Percentiles rank a stretch among this genome's conserved stretches.
These are phyloP conservation scores for Abortiporus biennis DNA, from an alignment of 1,284 basidiomycete species.

Conservation along the genomic window DNA sequence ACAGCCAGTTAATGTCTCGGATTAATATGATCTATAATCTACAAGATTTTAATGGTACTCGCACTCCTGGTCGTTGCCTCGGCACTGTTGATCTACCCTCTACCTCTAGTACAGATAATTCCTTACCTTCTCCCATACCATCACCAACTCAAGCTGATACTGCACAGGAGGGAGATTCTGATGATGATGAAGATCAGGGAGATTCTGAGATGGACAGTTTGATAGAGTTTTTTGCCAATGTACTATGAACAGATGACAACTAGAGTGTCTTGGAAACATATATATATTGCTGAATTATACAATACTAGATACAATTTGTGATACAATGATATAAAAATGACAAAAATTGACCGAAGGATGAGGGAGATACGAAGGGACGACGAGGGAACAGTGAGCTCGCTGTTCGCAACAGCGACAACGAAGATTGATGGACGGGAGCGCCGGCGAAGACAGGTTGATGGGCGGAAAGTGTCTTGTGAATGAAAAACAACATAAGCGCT, in stretches of 20 bases:
- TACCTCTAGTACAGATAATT: not conserved
- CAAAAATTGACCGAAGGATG: not conserved
- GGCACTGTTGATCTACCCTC: not conserved
- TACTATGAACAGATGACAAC: not conserved
- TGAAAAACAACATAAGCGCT: too few relatives aligned
- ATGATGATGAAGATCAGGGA: not conserved
- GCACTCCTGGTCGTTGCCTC: not conserved
- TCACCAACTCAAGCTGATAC: too few relatives aligned
- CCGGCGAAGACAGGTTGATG: not conserved
- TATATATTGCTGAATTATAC: not conserved
- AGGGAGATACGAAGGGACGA: not conserved
- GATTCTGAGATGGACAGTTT: not conserved
- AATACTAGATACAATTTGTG: not conserved
- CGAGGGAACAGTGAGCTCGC: not conserved
- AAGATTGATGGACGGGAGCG: not conserved
- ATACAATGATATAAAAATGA: not conserved
- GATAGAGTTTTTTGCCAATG: not conserved
- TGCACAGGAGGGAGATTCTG: not conserved
- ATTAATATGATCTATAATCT: not conserved
- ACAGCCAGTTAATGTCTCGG: not conserved
- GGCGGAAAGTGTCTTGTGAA: too few relatives aligned
- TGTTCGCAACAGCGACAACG: not conserved
- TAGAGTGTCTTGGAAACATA: not conserved
- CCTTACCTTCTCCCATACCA: too few relatives aligned
- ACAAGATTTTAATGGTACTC: not conserved